Percentiles rank a stretch among this genome's conserved stretches.
Evolutionary conservation across 192 early-diverging fungal species (phyloP).

Genomic region (Coemansia sp.): DNA sequence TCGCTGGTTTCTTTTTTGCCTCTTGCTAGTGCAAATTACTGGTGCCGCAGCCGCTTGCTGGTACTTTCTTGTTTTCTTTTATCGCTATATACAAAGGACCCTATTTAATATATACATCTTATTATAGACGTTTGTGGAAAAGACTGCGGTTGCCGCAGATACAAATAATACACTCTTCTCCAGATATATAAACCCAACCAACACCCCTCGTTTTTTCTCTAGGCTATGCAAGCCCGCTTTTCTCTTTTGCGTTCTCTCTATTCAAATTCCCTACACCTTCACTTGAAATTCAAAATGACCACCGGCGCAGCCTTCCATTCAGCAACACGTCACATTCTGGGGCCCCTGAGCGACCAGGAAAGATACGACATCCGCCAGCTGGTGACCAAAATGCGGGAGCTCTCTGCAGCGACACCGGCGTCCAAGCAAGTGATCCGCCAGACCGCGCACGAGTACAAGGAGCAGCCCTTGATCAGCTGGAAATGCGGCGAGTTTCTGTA

Average conservation of each 20-base stretch:
- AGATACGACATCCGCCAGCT: conserved; percentile 23
- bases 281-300: background rate
- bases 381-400: conserved; percentile 20
- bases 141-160: no score
- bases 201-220: background rate
- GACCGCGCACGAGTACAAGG: conserved; percentile 26
- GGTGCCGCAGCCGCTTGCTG: no score
- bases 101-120: no score
- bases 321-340: no score
- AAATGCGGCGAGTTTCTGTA: conserved; percentile 67
- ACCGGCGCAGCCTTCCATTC: background rate
- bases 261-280: background rate
- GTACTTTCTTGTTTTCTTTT: no score
- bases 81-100: no score
- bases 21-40: no score
- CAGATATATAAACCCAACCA: no score
- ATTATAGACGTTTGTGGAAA: no score
- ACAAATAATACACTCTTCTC: no score
- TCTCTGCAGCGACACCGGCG: conserved; percentile 5
- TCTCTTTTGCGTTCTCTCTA: background rate
- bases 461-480: conserved; percentile 52
- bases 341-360: conserved; percentile 23
- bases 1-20: no score
- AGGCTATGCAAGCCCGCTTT: background rate
- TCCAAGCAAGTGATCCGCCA: conserved; percentile 36